Base-by-base conservation (phyloP, 345 rosid species). In the Streptanthus diversifolius region DNA sequence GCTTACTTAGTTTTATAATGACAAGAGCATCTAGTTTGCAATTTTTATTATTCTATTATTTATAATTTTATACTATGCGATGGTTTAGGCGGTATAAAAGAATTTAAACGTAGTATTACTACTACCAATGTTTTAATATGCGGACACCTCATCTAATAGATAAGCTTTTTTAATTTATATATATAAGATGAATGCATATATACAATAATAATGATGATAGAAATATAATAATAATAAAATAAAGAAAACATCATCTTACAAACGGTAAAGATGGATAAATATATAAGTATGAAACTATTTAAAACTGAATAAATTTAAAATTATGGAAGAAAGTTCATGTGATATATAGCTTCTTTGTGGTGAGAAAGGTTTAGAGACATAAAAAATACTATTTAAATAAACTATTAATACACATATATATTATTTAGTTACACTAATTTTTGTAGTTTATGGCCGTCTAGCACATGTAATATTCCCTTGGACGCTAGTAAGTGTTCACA, bases 1-100 rank as follows among this genome's bases (percentile, higher is more conserved):
- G 33, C 24, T 35, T 61, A 7, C 21, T 71, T 49, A 14, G 41
- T 40, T 62, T 40, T 37, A 5, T 63, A 36, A 59, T 71, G 68
- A 44, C 71, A 53, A 53, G 55, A 41, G 15, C 53, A 63, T 7
- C 7, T 21, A 30, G 37, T 32, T 29, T 10, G 19, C 18, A 29
- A 15, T n/a, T 30, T 40, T 63, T 12, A 36, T 32, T 30, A 41
- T 29, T 63, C 29, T n/a, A n/a, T n/a, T n/a, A n/a, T n/a, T n/a
- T n/a, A 33, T 33, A 33, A n/a, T 33, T 33, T 33, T 33, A 33
- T 33, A 33, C 7, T 44, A 8, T 44, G 19, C 6, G 48, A 15
- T 43, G 49, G 49, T 44, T 44, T 44, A 19, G 21, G 21, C 4
- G 49, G 49, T 44, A 44, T 44, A 44, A 44, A 17, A 44, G 49